A percentile compares a stretch with the other conserved stretches of the same genome.
Evolutionary conservation across 176 grass and related monocot genomes (phyloP).

Genomic region (Bonia amplexicaulis): DNA sequence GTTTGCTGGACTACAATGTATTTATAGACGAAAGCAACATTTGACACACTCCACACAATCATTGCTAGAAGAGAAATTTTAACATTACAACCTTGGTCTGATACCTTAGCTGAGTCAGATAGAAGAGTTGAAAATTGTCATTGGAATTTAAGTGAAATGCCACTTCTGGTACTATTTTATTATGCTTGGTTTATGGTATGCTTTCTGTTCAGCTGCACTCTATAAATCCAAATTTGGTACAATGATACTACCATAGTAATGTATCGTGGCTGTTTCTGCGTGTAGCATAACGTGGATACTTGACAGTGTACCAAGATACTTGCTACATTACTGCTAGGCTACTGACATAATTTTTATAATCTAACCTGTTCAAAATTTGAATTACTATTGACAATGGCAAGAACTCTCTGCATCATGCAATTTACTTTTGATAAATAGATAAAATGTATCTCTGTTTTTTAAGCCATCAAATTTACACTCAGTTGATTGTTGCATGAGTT

Average conservation of each 20-base stretch:
- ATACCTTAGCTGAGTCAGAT: background rate
- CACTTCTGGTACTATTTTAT: background rate
- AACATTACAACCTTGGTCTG: background rate
- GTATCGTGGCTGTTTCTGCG: background rate
- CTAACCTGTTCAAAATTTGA: background rate
- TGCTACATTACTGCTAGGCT: background rate
- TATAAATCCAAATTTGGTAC: background rate
- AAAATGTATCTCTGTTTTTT: background rate
- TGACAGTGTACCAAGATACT: background rate
- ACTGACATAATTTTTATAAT: background rate
- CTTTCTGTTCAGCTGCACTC: background rate
- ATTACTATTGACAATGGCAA: background rate
- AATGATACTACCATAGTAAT: background rate
- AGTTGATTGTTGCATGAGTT: background rate
- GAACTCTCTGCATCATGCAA: background rate
- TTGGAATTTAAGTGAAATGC: background rate
- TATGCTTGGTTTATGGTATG: background rate
- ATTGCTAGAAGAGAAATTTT: background rate
- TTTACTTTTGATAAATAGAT: background rate
- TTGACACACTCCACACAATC: background rate
- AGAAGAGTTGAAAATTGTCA: background rate
- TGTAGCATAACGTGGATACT: background rate
- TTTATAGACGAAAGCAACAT: background rate
- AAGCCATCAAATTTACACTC: background rate
- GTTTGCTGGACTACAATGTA: background rate